Conservation (phyloP, 2,329 filamentous ascomycete genomes). For the Aureobasidium musti region DNA sequence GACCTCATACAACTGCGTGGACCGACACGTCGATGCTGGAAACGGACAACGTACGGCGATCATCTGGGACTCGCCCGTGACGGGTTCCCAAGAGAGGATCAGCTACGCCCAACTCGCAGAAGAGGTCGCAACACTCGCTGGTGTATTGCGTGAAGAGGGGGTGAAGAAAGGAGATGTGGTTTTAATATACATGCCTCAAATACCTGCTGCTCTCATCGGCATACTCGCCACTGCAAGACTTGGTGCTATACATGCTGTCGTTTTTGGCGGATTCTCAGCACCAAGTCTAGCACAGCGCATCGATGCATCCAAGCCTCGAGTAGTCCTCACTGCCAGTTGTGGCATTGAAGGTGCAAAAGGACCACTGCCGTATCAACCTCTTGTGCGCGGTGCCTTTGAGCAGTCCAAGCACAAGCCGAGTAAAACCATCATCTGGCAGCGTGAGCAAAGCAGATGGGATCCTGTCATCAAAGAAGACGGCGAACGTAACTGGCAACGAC, state of each 20-base stretch:
- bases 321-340: conserved; percentile 84
- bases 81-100: conserved; percentile 67
- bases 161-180: conserved; percentile 83
- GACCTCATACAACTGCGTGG: conserved; percentile 88
- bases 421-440: conserved; percentile 79
- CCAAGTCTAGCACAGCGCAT: conserved; percentile 83
- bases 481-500: conserved; percentile 75
- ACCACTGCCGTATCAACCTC: conserved; percentile 71
- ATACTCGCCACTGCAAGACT: conserved; percentile 79
- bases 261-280: conserved; percentile 89
- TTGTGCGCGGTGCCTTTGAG: conserved; percentile 72
- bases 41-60: conserved; percentile 73
- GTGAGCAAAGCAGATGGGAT: conserved; percentile 74
- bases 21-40: conserved; percentile 82
- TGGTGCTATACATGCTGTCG: conserved; percentile 85
- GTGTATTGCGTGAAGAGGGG: conserved; percentile 77
- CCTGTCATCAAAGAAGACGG: conserved; percentile 65
- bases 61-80: conserved; percentile 85
- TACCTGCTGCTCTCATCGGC: conserved; percentile 82
- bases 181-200: conserved; percentile 96
- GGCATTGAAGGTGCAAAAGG: conserved; percentile 86
- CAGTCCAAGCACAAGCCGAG: conserved; percentile 70
- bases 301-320: conserved; percentile 73
- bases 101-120: conserved; percentile 75
- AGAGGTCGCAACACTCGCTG: conserved; percentile 80